Evolutionary conservation across 495 filamentous ascomycete genomes (phyloP), one percentile per base, ranked within the genome.

Genomic region (Umbilicaria muhlenbergii): DNA sequence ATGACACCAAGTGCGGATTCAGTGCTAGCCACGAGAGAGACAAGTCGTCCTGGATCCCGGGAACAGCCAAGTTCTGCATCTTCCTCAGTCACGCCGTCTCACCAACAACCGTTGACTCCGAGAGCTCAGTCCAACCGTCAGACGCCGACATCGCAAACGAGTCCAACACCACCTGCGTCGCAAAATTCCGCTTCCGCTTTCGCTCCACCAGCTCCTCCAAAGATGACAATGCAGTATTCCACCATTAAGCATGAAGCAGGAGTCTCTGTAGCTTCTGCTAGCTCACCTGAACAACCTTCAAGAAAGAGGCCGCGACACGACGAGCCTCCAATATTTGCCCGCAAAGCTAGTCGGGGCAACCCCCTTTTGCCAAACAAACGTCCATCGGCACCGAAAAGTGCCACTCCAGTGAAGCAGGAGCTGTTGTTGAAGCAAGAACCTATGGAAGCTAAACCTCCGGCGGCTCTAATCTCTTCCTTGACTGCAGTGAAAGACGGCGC

Each of bases 261-360:
- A 16, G 16, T 37, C 12, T 8, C 13, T 18, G 28, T 38, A 32
- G 13, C 28, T 11, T 48, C 40, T 11, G 38, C 34, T 12, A 2
- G 34, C 3, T 37, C 40, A 5, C 39, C 44, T 5, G 58, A 58
- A 39, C 58, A 49, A 4, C 63, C 60, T 11, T 64, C 56, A 33
- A 50, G 53, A 19, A 64, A 63, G 38, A 56, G 58, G 44, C 59
- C 58, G 47, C 58, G 65, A 34, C 68, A 61, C 50, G 57, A 63
- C 18, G 65, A 68, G 38, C 61, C 65, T 17, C 69, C 69, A 3
- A 60, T 70, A 40, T 73, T 52, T 47, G 69, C 69, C 34, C 65
- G 58, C 39, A 58, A 56, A 40, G 53, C 61, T n/a, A 48, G 44
- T 35, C 64, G 63, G 18, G 60, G 51, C 35, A 59, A 58, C 21